Conservation (phyloP, 768 basidiomycete genomes). For the Mycena kentingensis region DNA sequence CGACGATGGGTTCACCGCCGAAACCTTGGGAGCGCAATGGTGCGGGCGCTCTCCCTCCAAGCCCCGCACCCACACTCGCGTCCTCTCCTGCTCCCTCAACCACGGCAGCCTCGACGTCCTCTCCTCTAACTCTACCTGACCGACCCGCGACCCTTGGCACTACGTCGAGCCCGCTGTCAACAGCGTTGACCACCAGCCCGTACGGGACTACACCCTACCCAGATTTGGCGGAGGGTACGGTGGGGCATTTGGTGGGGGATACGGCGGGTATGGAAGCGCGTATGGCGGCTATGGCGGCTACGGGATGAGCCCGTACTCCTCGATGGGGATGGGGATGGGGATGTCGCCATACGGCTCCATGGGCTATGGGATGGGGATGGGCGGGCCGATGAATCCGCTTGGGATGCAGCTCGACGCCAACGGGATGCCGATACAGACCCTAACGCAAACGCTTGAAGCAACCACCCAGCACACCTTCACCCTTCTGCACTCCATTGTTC, state of each 20-base stretch:
- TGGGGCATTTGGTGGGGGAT: conserved; percentile 45
- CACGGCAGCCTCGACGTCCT: neutral
- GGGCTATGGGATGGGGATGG: conserved; percentile 34
- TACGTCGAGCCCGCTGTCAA: neutral
- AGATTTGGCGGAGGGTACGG: conserved; percentile 35
- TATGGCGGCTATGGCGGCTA: conserved; percentile 37
- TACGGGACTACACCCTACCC: conserved; percentile 48
- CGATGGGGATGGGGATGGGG: conserved; percentile 31
- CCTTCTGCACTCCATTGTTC: conserved; percentile 91
- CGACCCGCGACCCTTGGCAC: neutral
- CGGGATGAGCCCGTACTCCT: conserved; percentile 25
- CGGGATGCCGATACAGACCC: conserved; percentile 59
- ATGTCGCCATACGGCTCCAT: conserved; percentile 32
- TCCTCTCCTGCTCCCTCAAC: neutral
- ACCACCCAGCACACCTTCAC: conserved; percentile 93
- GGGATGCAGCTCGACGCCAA: conserved; percentile 53
- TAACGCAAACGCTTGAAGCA: conserved; percentile 85
- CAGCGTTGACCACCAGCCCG: neutral
- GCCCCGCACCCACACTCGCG: neutral
- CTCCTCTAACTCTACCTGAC: neutral
- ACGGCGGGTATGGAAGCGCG: conserved; percentile 38
- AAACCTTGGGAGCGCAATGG: conserved; percentile 4
- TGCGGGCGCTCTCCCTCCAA: neutral
- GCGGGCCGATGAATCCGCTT: conserved; percentile 46
- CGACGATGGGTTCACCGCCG: neutral